Evolutionary conservation across 1,284 basidiomycete species (phyloP).

Genomic region (Cryptococcus hybrid): DNA sequence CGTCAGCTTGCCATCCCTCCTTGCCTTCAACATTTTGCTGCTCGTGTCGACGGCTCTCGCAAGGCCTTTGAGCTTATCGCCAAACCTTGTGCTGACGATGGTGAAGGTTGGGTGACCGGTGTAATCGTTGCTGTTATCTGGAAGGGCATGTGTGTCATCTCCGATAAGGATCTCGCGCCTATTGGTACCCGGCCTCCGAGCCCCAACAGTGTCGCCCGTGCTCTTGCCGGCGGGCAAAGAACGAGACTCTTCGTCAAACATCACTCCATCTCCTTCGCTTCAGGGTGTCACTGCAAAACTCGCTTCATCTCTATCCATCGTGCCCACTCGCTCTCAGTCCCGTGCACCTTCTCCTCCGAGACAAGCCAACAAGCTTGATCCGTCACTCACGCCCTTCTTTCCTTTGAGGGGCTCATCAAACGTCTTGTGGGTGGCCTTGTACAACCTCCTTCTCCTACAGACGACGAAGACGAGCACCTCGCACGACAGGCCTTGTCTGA

Average conservation of each 20-base stretch:
- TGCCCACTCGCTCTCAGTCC: constrained; percentile 39
- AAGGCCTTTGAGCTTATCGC: constrained; percentile 46
- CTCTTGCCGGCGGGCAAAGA: constrained; percentile 41
- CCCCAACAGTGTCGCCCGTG: constrained; percentile 39
- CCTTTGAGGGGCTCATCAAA: constrained; percentile 48
- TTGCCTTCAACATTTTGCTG: constrained; percentile 48
- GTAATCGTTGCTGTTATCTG: constrained; percentile 49
- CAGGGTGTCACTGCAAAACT: constrained; percentile 37
- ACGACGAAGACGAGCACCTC: constrained; percentile 45
- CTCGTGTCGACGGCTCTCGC: constrained; percentile 45
- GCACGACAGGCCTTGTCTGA: constrained; percentile 50
- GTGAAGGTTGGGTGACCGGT: constrained; percentile 51
- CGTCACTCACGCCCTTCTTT: constrained; percentile 44
- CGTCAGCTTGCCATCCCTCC: constrained; percentile 38
- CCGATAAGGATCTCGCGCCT: constrained; percentile 28
- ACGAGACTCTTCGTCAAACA: constrained; percentile 8
- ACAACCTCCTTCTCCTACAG: constrained; percentile 37
- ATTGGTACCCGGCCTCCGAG: constrained; percentile 33
- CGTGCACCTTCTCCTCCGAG: constrained; percentile 47
- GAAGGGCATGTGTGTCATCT: constrained; percentile 48
- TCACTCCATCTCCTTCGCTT: constrained; percentile 28
- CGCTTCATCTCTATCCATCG: constrained; percentile 32
- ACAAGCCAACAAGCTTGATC: constrained; percentile 23
- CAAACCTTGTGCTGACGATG: constrained; percentile 46
- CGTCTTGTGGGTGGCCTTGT: constrained; percentile 46